Base-by-base conservation (phyloP, 495 filamentous ascomycete genomes). In the Hypoxylon lenormandii region DNA sequence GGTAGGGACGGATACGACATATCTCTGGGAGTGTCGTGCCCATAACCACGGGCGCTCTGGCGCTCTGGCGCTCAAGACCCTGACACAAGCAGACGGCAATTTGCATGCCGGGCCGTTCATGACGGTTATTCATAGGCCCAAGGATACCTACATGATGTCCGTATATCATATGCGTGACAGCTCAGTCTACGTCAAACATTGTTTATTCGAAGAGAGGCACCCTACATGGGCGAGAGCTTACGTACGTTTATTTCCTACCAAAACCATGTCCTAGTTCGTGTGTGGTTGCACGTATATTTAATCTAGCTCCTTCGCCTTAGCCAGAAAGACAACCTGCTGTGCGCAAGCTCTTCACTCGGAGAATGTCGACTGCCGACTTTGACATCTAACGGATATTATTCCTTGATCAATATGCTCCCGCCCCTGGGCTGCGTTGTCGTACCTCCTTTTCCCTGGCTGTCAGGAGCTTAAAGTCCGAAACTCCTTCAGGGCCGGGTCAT, bases 101-200 rank as follows among this genome's bases (percentile, higher is more conserved):
- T 49, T 55, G 56, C 64, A 66, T 60, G 21, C 10, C 36, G 7
- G 19, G 11, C 43, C 22, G 33, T 43, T 50, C 37, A 21, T 60
- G 26, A 54, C 26, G 51, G 28, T 43, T 60, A 2, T 51, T 66
- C 48, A 66, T 66, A 60, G 55, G 64, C 28, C 45, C 15, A 55
- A 49, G 42, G 55, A 45, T 54, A 59, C 38, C 43, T 53, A 59
- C 63, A 53, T 65, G 18, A 30, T 37, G 42, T 28, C 57, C 54
- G 33, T 52, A 54, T 30, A 66, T 52, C 45, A 43, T 47, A 60
- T 54, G 55, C 54, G 43, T 55, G 50, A 48, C 64, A 55, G 38
- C 13, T 55, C 42, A 60, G 49, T 59, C 40, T 47, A 59, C 57
- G 13, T 40, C 33, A 46, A 59, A 59, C 48, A 53, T 38, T 40